These are phyloP conservation scores for Amanita phalloides DNA, from an alignment of 768 basidiomycete genomes.

Conservation along the genomic window DNA sequence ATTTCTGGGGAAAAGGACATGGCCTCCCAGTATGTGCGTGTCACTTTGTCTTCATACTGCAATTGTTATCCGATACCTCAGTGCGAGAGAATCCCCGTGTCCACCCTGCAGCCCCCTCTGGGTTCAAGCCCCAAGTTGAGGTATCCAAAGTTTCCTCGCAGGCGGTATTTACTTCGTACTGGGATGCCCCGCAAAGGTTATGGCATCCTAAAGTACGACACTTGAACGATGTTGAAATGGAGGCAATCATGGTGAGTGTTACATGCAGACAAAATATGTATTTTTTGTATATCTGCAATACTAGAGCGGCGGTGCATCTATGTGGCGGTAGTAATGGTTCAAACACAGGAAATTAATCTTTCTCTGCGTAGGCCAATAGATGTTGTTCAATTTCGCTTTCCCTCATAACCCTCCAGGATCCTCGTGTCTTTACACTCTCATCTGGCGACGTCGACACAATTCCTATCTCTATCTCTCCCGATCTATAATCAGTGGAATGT, in stretches of 20 bases:
- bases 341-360: constrained; percentile 42
- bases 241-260: constrained; percentile 49
- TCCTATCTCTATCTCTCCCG: constrained; percentile 92
- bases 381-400: constrained; percentile 72
- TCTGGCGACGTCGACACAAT: constrained; percentile 73
- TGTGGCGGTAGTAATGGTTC: constrained; percentile 38
- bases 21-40: constrained; percentile 30
- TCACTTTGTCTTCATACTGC: background rate
- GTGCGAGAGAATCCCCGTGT: constrained; percentile 33
- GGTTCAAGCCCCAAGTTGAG: constrained; percentile 40
- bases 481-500: constrained; percentile 93
- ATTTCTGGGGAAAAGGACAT: constrained; percentile 49
- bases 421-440: constrained; percentile 61
- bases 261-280: background rate
- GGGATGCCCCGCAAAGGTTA: constrained; percentile 55
- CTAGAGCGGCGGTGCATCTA: constrained; percentile 63
- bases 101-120: constrained; percentile 61
- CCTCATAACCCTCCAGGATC: constrained; percentile 70
- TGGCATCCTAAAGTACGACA: constrained; percentile 41
- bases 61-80: constrained; percentile 6
- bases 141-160: constrained; percentile 10
- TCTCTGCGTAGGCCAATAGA: constrained; percentile 81
- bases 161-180: constrained; percentile 33
- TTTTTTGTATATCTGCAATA: constrained; percentile 4
- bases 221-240: constrained; percentile 49